Evolutionary conservation across 345 rosid genomes (phyloP).

Genomic region (Noccaea caerulescens): DNA sequence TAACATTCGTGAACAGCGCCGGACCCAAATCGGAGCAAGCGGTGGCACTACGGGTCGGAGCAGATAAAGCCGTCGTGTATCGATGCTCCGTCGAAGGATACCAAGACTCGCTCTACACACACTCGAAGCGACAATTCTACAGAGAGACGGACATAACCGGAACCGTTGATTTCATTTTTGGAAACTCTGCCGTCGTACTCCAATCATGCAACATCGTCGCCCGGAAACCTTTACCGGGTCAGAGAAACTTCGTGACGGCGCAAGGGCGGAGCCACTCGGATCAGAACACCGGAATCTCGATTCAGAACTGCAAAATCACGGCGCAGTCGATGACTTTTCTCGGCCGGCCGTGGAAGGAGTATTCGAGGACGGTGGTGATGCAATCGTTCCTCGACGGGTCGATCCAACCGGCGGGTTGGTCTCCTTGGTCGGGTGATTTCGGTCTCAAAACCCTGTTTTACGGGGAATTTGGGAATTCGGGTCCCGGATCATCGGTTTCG

Average conservation of each 20-base stretch:
- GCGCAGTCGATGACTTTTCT: slow-evolving; percentile 55
- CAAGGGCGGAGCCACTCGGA: slow-evolving; percentile 60
- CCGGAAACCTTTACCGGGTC: slow-evolving; percentile 50
- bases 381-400: slow-evolving; percentile 53
- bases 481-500: slow-evolving; percentile 56
- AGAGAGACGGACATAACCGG: slow-evolving; percentile 54
- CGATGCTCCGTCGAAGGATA: slow-evolving; percentile 55
- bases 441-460: slow-evolving; percentile 51
- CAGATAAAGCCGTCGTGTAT: slow-evolving; percentile 53
- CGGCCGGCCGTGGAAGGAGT: slow-evolving; percentile 70
- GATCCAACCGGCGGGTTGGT: slow-evolving; percentile 63
- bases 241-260: slow-evolving; percentile 63
- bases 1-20: slow-evolving; percentile 66
- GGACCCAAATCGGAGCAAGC: slow-evolving; percentile 66
- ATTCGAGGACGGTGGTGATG: slow-evolving; percentile 69
- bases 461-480: slow-evolving; percentile 52
- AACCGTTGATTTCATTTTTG: slow-evolving; percentile 73
- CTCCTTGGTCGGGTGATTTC: slow-evolving; percentile 46
- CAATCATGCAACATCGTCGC: slow-evolving; percentile 62
- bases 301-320: slow-evolving; percentile 57
- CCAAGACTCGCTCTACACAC: slow-evolving; percentile 70
- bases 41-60: slow-evolving; percentile 65
- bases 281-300: slow-evolving; percentile 64
- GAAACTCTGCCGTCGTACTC: slow-evolving; percentile 63
- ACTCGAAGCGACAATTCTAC: slow-evolving; percentile 63